Conservation (phyloP, 2,329 filamentous ascomycete species). For the Didymella arachidicola region DNA sequence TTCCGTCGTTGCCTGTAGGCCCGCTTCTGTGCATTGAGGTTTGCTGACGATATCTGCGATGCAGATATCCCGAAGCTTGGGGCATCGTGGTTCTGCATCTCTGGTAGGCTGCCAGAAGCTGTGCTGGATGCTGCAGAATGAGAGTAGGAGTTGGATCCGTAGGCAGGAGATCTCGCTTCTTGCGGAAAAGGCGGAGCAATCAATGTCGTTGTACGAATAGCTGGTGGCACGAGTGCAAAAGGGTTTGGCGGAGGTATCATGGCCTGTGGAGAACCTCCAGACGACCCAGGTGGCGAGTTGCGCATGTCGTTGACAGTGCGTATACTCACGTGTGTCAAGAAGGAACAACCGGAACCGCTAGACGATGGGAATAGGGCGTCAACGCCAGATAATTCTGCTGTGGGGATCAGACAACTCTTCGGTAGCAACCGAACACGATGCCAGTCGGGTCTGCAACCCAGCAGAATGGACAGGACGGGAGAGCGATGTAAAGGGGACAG, state of each 20-base stretch:
- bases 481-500: constrained; percentile 23
- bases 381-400: constrained; percentile 30
- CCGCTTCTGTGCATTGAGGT: constrained; percentile 80
- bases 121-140: constrained; percentile 50
- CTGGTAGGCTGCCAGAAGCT: constrained; percentile 42
- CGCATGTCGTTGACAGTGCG: constrained; percentile 30
- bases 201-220: constrained; percentile 37
- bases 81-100: constrained; percentile 42
- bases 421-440: constrained; percentile 47
- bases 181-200: constrained; percentile 41
- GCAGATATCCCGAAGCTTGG: constrained; percentile 53
- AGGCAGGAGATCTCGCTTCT: constrained; percentile 44
- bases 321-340: constrained; percentile 26
- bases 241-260: constrained; percentile 47
- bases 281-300: constrained; percentile 45
- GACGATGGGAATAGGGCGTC: constrained; percentile 17
- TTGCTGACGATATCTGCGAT: constrained; percentile 55
- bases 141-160: constrained; percentile 41
- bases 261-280: constrained; percentile 42
- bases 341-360: constrained; percentile 29
- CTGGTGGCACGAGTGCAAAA: constrained; percentile 38
- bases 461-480: constrained; percentile 36
- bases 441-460: constrained; percentile 29
- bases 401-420: constrained; percentile 40
- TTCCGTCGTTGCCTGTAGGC: constrained; percentile 95